Base-by-base conservation (phyloP, 345 rosid genomes). In the Noccaea bulbosa region DNA sequence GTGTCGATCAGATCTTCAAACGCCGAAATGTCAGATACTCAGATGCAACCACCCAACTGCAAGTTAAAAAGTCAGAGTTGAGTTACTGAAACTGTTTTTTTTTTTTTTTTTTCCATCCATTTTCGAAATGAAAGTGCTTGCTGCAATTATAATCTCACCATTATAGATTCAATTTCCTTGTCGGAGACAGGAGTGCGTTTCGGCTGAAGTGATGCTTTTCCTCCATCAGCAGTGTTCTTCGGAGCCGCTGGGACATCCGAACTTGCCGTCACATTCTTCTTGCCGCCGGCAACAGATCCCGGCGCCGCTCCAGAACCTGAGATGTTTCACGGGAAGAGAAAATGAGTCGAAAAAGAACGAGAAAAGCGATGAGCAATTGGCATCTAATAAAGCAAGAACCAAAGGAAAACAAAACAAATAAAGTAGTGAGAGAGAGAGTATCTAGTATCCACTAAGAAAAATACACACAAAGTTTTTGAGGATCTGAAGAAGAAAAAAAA, bases 151-250 rank as follows among this genome's bases (percentile, higher is more conserved):
- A 39, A 20, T 40, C 77, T 74, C 46, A 87, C 96, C 88, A 80
- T 74, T 65, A 87, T 76, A 40, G 93, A 84, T 62, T 89, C 93
- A 20, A 85, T 89, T 79, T 89, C 93, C 67, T 74, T 82, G 46
- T 84, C 85, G 1, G 91, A 71, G 66, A 89, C 87, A 27, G 93
- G 92, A 3, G 91, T 89, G 5, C 96, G 93, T 63, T 81, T 83
- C 3, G 96, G 91, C 88, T 89, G 91, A 57, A 89, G 91, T 27
- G 96, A 85, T 79, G 96, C 96, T 75, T 82, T 79, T 48, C 93
- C 96, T 66, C 92, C 93, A 49, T 70, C 83, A 27, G 85, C 87
- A 62, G 67, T 69, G 77, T 87, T 77, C 22, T 61, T 73, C 1
- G 87, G 87, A 15, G 87, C 70, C 33, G 87, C 83, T 27, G 88